Conservation (phyloP, 768 basidiomycete genomes). For the Pulveroboletus frians region DNA sequence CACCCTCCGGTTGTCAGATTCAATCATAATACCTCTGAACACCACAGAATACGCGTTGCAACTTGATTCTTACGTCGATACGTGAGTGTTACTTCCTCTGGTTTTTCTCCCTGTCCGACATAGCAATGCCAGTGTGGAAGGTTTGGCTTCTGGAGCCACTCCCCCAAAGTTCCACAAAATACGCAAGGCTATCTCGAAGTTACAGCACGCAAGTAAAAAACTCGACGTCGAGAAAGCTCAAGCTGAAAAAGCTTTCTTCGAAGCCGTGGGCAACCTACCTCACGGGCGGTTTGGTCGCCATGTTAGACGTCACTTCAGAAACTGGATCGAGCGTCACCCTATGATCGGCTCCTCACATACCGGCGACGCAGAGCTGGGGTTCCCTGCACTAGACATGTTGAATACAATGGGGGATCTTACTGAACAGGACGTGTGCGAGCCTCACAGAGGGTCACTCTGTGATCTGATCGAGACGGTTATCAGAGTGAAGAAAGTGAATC, state of each 20-base stretch:
- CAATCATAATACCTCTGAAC: slow-evolving; percentile 64
- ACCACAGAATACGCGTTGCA: slow-evolving; percentile 71
- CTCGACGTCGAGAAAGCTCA: slow-evolving; percentile 56
- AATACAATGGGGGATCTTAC: background rate
- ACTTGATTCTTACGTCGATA: slow-evolving; percentile 52
- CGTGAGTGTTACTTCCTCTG: slow-evolving; percentile 38
- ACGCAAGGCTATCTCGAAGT: slow-evolving; percentile 39
- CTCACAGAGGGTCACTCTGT: slow-evolving; percentile 31
- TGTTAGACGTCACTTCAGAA: slow-evolving; percentile 3
- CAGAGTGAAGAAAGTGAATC: slow-evolving; percentile 55
- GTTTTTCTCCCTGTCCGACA: slow-evolving; percentile 17
- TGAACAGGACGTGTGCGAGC: slow-evolving; percentile 6
- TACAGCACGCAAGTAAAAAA: slow-evolving; percentile 47
- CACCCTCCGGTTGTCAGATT: slow-evolving; percentile 53
- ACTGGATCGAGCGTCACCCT: slow-evolving; percentile 28
- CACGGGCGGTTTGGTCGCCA: background rate
- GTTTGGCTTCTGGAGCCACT: slow-evolving; percentile 27
- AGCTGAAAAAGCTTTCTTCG: slow-evolving; percentile 49
- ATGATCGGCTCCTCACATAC: background rate
- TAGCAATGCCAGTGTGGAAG: slow-evolving; percentile 46
- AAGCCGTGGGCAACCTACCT: slow-evolving; percentile 36
- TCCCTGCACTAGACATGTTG: slow-evolving; percentile 3
- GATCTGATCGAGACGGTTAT: slow-evolving; percentile 54
- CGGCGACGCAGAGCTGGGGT: background rate
- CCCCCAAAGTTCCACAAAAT: slow-evolving; percentile 38